Percentiles rank a stretch among this genome's conserved stretches.
These are phyloP conservation scores for Trichoderma hamatum DNA, from an alignment of 2,329 filamentous ascomycete genomes.

Conservation along the genomic window DNA sequence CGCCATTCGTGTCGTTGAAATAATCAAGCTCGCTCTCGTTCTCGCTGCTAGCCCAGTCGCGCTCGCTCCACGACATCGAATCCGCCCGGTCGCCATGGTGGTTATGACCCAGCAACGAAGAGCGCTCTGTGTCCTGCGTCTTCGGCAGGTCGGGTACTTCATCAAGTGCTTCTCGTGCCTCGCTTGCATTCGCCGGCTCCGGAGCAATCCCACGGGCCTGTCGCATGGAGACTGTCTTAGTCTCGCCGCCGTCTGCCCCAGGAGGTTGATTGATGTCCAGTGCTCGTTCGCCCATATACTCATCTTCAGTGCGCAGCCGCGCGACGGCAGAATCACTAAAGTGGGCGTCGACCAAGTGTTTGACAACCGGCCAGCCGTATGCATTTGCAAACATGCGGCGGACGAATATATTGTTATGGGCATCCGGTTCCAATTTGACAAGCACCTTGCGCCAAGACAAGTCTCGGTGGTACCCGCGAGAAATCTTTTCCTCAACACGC, in stretches of 20 bases:
- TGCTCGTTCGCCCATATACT: conserved; percentile 69
- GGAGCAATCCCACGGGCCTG: conserved; percentile 10
- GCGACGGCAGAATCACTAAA: conserved; percentile 73
- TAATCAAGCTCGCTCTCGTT: conserved; percentile 46
- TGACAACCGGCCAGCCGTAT: conserved; percentile 95
- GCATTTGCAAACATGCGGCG: conserved; percentile 96
- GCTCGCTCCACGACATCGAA: conserved; percentile 67
- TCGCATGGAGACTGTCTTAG: conserved; percentile 41
- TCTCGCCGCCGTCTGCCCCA: conserved; percentile 68
- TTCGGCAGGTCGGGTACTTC: conserved; percentile 47
- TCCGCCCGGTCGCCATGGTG: conserved; percentile 42
- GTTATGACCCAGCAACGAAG: conserved; percentile 26
- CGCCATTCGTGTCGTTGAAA: conserved; percentile 24
- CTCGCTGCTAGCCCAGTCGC: conserved; percentile 62
- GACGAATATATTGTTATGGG: conserved; percentile 98
- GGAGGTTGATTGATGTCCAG: conserved; percentile 60
- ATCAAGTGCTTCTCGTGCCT: conserved; percentile 46
- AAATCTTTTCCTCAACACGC: conserved; percentile 97
- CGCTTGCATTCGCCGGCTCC: conserved; percentile 35
- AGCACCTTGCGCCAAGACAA: conserved; percentile 96
- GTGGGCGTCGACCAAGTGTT: conserved; percentile 92
- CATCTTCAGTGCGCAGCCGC: conserved; percentile 67
- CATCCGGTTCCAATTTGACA: conserved; percentile 92
- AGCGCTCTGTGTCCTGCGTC: conserved; percentile 33
- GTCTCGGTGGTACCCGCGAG: conserved; percentile 88